A percentile compares a stretch with the other conserved stretches of the same genome.
Evolutionary conservation across 164 flowering plant species (phyloP).

Genomic region (Magnolia sinica): DNA sequence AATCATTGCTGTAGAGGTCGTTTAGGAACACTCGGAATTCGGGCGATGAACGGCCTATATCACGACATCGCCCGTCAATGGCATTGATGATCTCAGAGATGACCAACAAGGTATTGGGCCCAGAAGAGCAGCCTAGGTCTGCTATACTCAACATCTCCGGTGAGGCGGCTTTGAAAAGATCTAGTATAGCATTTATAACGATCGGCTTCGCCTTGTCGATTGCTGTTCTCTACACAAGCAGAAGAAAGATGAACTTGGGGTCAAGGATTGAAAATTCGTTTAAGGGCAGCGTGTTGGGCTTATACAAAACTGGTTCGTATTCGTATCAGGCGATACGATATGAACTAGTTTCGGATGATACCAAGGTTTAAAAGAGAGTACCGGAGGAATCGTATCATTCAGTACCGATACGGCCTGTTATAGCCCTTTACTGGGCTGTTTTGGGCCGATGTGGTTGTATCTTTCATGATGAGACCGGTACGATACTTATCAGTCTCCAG

Average conservation of each 20-base stretch:
- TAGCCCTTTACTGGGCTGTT: too few relatives aligned
- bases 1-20: constrained; percentile 56
- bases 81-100: constrained; percentile 29
- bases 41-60: constrained; percentile 20
- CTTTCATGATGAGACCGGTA: too few relatives aligned
- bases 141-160: constrained; percentile 35
- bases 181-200: constrained; percentile 34
- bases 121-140: constrained; percentile 74
- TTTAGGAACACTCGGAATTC: constrained; percentile 43
- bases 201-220: constrained; percentile 19
- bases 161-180: constrained; percentile 18
- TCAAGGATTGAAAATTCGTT: too few relatives aligned
- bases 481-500: too few relatives aligned
- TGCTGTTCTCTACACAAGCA: background rate
- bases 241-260: background rate
- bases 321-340: too few relatives aligned
- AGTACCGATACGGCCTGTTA: too few relatives aligned
- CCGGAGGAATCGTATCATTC: too few relatives aligned
- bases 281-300: too few relatives aligned
- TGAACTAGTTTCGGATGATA: too few relatives aligned
- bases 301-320: background rate
- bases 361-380: too few relatives aligned
- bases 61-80: constrained; percentile 14
- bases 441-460: too few relatives aligned
- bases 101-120: constrained; percentile 51